Conservation (phyloP, 2,329 filamentous ascomycete species). For the Tolypocladium capitatum region DNA sequence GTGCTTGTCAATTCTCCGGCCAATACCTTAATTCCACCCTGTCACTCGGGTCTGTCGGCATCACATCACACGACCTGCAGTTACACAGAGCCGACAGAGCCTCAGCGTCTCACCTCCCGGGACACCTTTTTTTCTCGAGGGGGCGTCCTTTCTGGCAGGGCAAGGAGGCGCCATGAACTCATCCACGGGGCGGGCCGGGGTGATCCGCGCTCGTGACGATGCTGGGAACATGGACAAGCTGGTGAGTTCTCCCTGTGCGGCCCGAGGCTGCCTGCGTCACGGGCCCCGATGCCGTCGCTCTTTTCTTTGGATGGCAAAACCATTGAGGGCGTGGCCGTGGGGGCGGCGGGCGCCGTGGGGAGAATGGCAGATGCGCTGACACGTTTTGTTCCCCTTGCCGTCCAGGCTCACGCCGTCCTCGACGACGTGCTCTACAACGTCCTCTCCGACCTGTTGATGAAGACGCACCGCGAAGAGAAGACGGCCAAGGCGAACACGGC, state of each 20-base stretch:
- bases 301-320: background rate
- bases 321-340: background rate
- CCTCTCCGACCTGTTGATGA: slow-evolving; percentile 59
- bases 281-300: background rate
- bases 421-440: slow-evolving; percentile 67
- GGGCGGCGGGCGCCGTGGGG: background rate
- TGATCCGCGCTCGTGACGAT: slow-evolving; percentile 40
- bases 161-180: slow-evolving; percentile 21
- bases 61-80: slow-evolving; percentile 8
- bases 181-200: slow-evolving; percentile 40
- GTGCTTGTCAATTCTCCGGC: slow-evolving; percentile 4
- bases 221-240: slow-evolving; percentile 42
- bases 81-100: slow-evolving; percentile 2
- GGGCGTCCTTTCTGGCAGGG: slow-evolving; percentile 4
- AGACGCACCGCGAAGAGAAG: slow-evolving; percentile 69
- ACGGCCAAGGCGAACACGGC: slow-evolving; percentile 54
- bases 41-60: slow-evolving; percentile 7
- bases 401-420: slow-evolving; percentile 50
- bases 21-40: slow-evolving; percentile 6
- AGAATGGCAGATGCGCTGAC: background rate
- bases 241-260: slow-evolving; percentile 30
- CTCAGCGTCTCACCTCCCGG: slow-evolving; percentile 1
- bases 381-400: background rate
- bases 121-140: slow-evolving; percentile 2
- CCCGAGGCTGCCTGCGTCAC: background rate